These are phyloP conservation scores for Yamadazyma kanchanaburiensis DNA, from an alignment of 1,139 yeast species.

Conservation along the genomic window DNA sequence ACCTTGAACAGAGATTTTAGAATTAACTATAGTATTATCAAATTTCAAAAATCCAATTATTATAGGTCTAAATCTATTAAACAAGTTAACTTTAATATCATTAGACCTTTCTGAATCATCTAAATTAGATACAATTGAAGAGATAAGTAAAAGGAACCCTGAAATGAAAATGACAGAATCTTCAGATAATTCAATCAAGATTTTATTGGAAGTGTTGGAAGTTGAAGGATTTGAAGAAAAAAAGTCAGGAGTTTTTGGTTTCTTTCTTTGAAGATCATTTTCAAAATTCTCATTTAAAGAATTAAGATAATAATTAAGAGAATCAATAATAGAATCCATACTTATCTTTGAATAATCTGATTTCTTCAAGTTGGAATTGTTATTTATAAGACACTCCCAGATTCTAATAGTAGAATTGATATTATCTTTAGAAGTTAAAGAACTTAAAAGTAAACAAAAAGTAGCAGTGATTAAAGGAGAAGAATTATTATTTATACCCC, in stretches of 20 bases:
- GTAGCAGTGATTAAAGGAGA: slow-evolving; percentile 83
- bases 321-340: slow-evolving; percentile 57
- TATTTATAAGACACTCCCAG: slow-evolving; percentile 40
- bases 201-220: slow-evolving; percentile 16
- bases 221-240: slow-evolving; percentile 24
- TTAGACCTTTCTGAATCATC: slow-evolving; percentile 21
- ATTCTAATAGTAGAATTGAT: slow-evolving; percentile 38
- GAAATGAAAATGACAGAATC: slow-evolving; percentile 77
- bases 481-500: slow-evolving; percentile 82
- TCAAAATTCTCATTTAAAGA: slow-evolving; percentile 46
- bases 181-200: slow-evolving; percentile 62
- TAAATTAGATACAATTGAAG: slow-evolving; percentile 33
- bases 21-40: slow-evolving; percentile 31
- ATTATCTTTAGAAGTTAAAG: slow-evolving; percentile 62
- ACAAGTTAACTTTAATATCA: slow-evolving; percentile 29
- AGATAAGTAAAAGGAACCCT: slow-evolving; percentile 55
- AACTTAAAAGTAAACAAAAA: slow-evolving; percentile 73
- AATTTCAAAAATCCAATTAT: slow-evolving; percentile 36
- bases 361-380: slow-evolving; percentile 26
- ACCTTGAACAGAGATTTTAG: slow-evolving; percentile 15
- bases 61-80: slow-evolving; percentile 34
- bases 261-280: slow-evolving; percentile 28
- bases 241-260: slow-evolving; percentile 35
- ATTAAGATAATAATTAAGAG: slow-evolving; percentile 53
- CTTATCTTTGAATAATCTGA: slow-evolving; percentile 48